These are phyloP conservation scores for Sphagnum fallax DNA, from an alignment of 228 moss, liverwort and hornwort genomes.

Conservation along the genomic window DNA sequence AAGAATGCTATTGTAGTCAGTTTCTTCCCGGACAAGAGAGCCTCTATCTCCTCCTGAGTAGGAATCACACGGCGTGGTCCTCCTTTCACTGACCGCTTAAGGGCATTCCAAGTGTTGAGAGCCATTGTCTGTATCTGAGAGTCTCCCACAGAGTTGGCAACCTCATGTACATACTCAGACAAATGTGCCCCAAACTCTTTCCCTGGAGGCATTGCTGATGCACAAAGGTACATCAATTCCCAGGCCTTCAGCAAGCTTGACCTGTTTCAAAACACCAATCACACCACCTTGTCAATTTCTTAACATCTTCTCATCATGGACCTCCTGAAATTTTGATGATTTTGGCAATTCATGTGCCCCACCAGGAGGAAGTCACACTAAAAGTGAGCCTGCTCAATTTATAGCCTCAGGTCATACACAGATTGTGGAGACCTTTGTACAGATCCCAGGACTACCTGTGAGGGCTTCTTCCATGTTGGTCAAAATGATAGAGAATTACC, in stretches of 20 bases:
- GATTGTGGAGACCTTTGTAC: no score
- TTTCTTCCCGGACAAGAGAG: constrained; percentile 36
- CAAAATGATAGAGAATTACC: no score
- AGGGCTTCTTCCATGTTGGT: no score
- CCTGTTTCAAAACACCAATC: constrained; percentile 7
- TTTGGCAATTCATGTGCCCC: no score
- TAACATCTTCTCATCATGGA: no score
- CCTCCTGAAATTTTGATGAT: no score
- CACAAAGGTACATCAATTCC: constrained; percentile 65
- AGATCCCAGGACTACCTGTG: no score
- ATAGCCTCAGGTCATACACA: no score
- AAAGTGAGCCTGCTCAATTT: no score
- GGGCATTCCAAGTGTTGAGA: constrained; percentile 53
- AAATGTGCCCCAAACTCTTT: constrained; percentile 58
- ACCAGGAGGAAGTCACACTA: no score
- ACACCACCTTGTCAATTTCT: no score
- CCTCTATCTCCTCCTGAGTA: constrained; percentile 57
- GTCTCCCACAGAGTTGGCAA: constrained; percentile 37
- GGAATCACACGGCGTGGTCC: constrained; percentile 53
- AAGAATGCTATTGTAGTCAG: constrained; percentile 56
- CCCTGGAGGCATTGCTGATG: constrained; percentile 64
- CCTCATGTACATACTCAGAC: constrained; percentile 62
- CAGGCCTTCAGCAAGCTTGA: constrained; percentile 49
- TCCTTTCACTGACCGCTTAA: constrained; percentile 58
- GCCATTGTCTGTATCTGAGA: constrained; percentile 35